Evolutionary conservation across 257 asterid species (phyloP).

Genomic region (Nicotiana benthamiana): DNA sequence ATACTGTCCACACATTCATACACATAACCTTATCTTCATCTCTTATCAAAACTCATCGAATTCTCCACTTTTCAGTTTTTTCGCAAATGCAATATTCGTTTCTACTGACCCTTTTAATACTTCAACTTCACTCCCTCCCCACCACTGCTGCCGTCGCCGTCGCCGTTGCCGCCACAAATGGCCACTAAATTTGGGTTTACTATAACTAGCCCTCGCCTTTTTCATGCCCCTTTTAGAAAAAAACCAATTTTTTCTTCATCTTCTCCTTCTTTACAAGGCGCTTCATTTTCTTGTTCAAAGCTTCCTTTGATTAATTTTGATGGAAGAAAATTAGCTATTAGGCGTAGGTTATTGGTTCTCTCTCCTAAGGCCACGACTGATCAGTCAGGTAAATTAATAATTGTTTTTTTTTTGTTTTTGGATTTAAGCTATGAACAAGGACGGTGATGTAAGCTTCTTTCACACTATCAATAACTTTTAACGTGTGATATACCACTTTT

Average conservation of each 20-base stretch:
- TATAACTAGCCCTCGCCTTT: constrained; percentile 32
- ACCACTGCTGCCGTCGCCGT: constrained; percentile 8
- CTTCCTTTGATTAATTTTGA: constrained; percentile 29
- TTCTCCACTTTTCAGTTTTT: constrained; percentile 7
- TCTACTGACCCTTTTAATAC: constrained; percentile 15
- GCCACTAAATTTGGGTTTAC: constrained; percentile 63
- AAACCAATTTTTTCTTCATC: constrained; percentile 32
- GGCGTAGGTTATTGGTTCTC: constrained; percentile 35
- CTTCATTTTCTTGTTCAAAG: constrained; percentile 31
- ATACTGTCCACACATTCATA: constrained; percentile 57
- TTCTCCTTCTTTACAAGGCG: constrained; percentile 17
- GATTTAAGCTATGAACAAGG: no score
- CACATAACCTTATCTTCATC: constrained; percentile 50
- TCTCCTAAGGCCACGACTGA: constrained; percentile 73
- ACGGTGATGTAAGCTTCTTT: no score
- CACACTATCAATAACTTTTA: no score
- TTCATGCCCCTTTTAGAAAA: constrained; percentile 31
- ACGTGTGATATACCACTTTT: no score
- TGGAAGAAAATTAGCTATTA: constrained; percentile 22
- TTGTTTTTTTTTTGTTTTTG: no score
- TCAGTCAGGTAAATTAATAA: constrained; percentile 51
- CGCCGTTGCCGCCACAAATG: constrained; percentile 39
- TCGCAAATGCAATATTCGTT: constrained; percentile 29
- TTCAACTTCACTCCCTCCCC: constrained; percentile 8
- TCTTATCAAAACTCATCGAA: constrained; percentile 23